Base-by-base conservation (phyloP, 2,329 filamentous ascomycete genomes). In the Ploettnerulaceae sp. region DNA sequence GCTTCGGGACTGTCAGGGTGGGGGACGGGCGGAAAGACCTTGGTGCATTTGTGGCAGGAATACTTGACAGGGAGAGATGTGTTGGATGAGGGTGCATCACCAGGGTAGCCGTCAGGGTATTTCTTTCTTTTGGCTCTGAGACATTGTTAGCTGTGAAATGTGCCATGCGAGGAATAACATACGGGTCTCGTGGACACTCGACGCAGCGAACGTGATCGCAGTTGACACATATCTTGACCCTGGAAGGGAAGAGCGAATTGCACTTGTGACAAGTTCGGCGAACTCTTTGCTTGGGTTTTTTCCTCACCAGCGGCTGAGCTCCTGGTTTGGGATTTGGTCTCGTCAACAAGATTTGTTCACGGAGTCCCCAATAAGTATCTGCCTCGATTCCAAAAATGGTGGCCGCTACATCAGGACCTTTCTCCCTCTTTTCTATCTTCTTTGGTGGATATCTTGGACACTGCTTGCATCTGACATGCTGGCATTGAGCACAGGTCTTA, bases 121-220 rank as follows among this genome's bases (percentile, higher is more conserved):
- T 83, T 84, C 59, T 77, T 73, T 59, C 76, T 79, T 67, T 84
- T 86, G 50, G 81, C 71, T 38, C 79, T 83, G 58, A 18, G 26
- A 9, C 36, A 12, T 26, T 31, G 37, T 58, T 53, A 56, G 55
- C 47, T 7, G 5, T 17, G 17, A 8, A 20, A 15, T 18, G 14
- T 12, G 7, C 26, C 11, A 8, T 4, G 7, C 11, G 7, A 8
- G 7, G 3, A 29, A 8, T 11, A 33, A 81, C 84, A 65, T 77
- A 89, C 75, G 88, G 88, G 60, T 89, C 82, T 57, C 88, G 75
- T 21, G 86, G 87, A 64, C 89, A 94, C 61, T 84, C 84, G 29
- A 81, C 86, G 70, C 89, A 95, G 44, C 87, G 81, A 41, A 74
- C 65, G 65, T 95, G 89, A 21, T 73, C 69, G 66, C 89, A 95